phyloP scores from a whole-genome alignment of 768 basidiomycete species.

The Kwoniella mangroviensis region DNA sequence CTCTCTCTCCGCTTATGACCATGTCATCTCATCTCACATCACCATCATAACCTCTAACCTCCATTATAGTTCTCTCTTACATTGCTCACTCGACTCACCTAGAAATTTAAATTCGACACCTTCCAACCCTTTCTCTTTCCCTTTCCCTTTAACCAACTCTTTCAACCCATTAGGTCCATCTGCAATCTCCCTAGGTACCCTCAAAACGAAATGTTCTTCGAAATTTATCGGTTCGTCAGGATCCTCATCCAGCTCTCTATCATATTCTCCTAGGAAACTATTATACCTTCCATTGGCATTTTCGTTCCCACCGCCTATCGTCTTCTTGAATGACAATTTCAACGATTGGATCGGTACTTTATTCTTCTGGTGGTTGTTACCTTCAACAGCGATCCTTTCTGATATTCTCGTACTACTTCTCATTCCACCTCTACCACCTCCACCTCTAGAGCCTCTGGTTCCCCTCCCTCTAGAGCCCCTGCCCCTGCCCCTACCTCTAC shows the following conservation, averaged over 20 bases:
- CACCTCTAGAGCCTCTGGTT: constrained; percentile 26
- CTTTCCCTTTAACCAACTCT: constrained; percentile 76
- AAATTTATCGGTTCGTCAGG: constrained; percentile 88
- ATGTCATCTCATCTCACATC: background rate
- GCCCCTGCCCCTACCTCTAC: constrained; percentile 33
- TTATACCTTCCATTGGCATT: constrained; percentile 62
- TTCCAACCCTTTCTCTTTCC: constrained; percentile 63
- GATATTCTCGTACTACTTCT: constrained; percentile 30
- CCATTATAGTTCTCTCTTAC: background rate
- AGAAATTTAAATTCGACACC: constrained; percentile 99
- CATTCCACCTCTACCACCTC: constrained; percentile 24
- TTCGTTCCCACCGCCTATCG: constrained; percentile 25
- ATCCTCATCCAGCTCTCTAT: constrained; percentile 92
- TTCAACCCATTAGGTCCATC: constrained; percentile 61
- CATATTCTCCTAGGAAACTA: constrained; percentile 88
- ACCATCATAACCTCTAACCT: background rate
- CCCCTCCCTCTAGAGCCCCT: constrained; percentile 29
- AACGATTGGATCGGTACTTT: constrained; percentile 23
- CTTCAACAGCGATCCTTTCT: constrained; percentile 13
- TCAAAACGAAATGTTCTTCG: constrained; percentile 94
- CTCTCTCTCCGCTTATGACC: no score
- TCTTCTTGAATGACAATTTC: constrained; percentile 41
- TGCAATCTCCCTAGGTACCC: constrained; percentile 76
- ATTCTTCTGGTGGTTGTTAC: background rate
- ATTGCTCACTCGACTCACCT: constrained; percentile 62